Percentiles rank a stretch among this genome's conserved stretches.
Evolutionary conservation across 192 early-diverging fungal species (phyloP).

Genomic region (Coemansia sp.): DNA sequence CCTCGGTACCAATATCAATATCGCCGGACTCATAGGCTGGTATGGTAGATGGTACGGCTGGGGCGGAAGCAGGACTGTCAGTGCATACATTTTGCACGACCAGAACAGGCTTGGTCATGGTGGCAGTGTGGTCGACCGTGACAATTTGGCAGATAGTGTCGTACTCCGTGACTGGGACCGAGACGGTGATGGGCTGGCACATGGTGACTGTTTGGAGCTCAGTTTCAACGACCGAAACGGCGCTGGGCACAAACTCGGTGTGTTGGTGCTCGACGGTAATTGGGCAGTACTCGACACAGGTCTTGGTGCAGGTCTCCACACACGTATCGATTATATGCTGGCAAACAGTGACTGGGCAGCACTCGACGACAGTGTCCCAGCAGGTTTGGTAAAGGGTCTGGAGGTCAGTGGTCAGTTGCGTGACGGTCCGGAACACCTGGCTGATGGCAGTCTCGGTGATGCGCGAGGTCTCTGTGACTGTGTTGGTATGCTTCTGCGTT

Average conservation of each 20-base stretch:
- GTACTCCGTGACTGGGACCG: conserved; percentile 37
- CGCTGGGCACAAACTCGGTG: conserved; percentile 29
- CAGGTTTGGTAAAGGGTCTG: conserved; percentile 20
- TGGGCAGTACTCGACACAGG: conserved; percentile 29
- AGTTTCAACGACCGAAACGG: conserved; percentile 26
- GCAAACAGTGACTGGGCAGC: conserved; percentile 44
- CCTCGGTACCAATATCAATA: too few species aligned
- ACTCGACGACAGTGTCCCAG: conserved; percentile 43
- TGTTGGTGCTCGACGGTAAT: conserved; percentile 32
- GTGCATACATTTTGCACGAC: conserved; percentile 52
- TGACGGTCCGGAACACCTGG: conserved; percentile 15
- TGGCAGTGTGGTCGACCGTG: conserved; percentile 37
- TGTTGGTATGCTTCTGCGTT: conserved; percentile 13
- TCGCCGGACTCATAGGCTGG: too few species aligned
- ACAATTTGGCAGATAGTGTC: conserved; percentile 50
- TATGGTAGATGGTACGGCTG: too few species aligned
- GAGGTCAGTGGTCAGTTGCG: conserved; percentile 14
- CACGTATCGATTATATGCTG: conserved; percentile 32
- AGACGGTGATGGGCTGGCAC: conserved; percentile 48
- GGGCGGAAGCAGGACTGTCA: background rate
- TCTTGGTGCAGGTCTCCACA: conserved; percentile 42
- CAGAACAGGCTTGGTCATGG: conserved; percentile 46
- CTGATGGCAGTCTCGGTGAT: conserved; percentile 18
- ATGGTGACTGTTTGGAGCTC: conserved; percentile 35
- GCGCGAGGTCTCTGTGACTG: conserved; percentile 7